Conservation (phyloP, 345 rosid genomes). For the Conringia planisiliqua region DNA sequence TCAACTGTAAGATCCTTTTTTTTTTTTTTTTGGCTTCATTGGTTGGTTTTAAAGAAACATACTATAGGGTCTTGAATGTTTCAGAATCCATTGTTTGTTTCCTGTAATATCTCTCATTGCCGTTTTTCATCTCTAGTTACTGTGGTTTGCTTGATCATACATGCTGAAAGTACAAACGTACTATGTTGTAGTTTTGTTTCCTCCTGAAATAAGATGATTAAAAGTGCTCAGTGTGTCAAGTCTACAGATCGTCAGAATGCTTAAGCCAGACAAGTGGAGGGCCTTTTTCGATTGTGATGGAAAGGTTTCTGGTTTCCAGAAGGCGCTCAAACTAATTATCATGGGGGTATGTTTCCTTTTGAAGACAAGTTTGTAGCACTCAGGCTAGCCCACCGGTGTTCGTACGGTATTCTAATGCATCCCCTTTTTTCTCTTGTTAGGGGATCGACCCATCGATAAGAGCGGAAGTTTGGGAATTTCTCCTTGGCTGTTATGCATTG, state of each 20-base stretch:
- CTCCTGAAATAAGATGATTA: neutral
- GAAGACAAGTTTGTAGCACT: neutral
- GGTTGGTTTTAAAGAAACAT: neutral
- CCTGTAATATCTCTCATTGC: neutral
- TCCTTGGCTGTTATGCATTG: conserved; percentile 72
- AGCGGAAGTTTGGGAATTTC: conserved; percentile 86
- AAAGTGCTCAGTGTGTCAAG: neutral
- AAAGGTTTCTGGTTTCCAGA: conserved; percentile 62
- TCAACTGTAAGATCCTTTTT: conserved; percentile 42
- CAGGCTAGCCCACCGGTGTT: neutral
- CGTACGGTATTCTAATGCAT: neutral
- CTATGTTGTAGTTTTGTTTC: neutral
- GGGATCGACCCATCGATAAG: conserved; percentile 81
- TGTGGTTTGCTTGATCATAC: neutral
- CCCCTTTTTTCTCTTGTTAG: conserved; percentile 31
- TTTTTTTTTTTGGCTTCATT: neutral
- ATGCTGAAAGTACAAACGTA: neutral
- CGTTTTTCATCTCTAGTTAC: neutral
- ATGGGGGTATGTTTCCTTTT: conserved; percentile 57
- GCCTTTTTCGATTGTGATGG: conserved; percentile 64
- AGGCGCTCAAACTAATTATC: conserved; percentile 63
- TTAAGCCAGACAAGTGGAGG: conserved; percentile 81
- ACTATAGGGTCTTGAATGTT: neutral
- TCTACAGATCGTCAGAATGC: conserved; percentile 69
- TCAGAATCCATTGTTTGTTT: neutral